phyloP scores from a whole-genome alignment of 495 filamentous ascomycete genomes.

The Aspergillus cristatus region DNA sequence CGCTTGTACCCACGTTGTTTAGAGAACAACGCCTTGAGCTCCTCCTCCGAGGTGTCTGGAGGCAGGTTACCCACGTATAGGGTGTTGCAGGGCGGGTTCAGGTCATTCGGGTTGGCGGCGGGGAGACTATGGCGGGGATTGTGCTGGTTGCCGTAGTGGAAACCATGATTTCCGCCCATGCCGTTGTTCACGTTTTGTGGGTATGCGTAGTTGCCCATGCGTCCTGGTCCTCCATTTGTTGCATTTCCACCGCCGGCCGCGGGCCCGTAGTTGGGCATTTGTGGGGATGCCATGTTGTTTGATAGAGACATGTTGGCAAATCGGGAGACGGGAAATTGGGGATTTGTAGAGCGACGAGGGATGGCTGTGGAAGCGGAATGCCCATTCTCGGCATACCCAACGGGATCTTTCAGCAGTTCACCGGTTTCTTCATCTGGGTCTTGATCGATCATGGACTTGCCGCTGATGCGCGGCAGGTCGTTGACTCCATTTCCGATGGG shows the following conservation, averaged over 20 bases:
- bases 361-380: conserved; percentile 35
- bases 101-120: conserved; percentile 88
- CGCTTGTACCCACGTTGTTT: conserved; percentile 94
- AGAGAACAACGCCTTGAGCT: conserved; percentile 89
- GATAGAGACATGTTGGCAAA: conserved; percentile 64
- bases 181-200: conserved; percentile 47
- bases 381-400: conserved; percentile 75
- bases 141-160: conserved; percentile 50
- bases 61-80: conserved; percentile 96
- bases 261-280: conserved; percentile 39
- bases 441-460: conserved; percentile 79
- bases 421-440: conserved; percentile 81
- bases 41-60: conserved; percentile 89
- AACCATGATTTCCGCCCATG: conserved; percentile 35
- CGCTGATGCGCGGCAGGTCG: conserved; percentile 60
- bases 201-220: conserved; percentile 46
- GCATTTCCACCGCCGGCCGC: no score
- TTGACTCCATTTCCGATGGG: conserved; percentile 67
- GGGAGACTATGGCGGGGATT: conserved; percentile 65
- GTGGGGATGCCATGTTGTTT: conserved; percentile 49
- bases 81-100: conserved; percentile 97
- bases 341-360: conserved; percentile 61
- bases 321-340: conserved; percentile 61
- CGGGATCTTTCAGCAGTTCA: conserved; percentile 72
- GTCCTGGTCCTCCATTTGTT: conserved; percentile 16